phyloP scores from a whole-genome alignment of 257 asterid species.

The Capsicum pubescens region DNA sequence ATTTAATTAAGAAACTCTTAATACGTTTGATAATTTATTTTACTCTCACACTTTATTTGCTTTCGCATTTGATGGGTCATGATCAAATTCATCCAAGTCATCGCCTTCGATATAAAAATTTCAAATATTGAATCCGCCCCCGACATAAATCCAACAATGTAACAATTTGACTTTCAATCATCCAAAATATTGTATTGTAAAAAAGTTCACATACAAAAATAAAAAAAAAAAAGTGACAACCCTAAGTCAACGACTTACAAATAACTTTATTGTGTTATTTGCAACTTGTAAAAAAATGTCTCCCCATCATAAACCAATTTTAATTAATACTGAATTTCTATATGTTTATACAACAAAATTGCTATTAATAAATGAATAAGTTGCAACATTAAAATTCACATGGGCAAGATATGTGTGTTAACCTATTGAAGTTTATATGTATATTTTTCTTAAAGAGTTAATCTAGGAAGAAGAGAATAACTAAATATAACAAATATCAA shows the following conservation, averaged over 20 bases:
- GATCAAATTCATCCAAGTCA: too few relatives aligned
- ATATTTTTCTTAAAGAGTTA: too few relatives aligned
- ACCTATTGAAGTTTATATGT: too few relatives aligned
- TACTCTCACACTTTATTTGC: too few relatives aligned
- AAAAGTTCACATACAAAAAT: neutral
- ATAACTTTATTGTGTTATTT: neutral
- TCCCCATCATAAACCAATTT: neutral
- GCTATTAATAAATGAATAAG: neutral
- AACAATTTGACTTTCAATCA: neutral
- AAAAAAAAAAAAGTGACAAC: neutral
- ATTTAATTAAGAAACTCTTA: too few relatives aligned
- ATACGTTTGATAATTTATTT: too few relatives aligned
- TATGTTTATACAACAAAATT: neutral
- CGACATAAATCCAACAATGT: neutral
- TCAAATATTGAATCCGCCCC: neutral
- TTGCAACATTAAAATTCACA: neutral
- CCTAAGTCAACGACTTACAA: neutral
- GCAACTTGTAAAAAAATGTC: neutral
- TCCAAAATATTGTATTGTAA: neutral
- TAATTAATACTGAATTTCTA: neutral
- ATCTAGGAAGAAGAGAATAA: too few relatives aligned
- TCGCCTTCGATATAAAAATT: too few relatives aligned
- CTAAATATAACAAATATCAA: too few relatives aligned
- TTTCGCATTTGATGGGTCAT: too few relatives aligned
- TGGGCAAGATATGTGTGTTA: neutral